A percentile compares a stretch with the other conserved stretches of the same genome.
phyloP scores from a whole-genome alignment of 2,329 filamentous ascomycete species.

The Nothopassalora personata region DNA sequence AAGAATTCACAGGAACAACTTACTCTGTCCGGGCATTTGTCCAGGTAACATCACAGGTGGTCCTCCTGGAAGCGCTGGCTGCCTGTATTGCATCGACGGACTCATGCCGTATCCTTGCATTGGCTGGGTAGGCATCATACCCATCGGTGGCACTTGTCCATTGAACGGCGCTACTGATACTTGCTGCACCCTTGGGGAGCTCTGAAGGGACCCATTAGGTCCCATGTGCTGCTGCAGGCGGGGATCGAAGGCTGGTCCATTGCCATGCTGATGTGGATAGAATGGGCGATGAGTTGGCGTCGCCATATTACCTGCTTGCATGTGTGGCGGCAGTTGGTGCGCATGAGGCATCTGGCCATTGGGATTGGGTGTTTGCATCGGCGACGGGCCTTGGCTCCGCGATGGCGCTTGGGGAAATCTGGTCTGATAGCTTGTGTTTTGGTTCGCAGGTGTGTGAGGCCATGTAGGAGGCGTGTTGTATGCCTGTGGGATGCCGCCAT shows the following conservation, averaged over 20 bases:
- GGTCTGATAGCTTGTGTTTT: slow-evolving; percentile 72
- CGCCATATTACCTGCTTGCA: slow-evolving; percentile 63
- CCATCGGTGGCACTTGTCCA: slow-evolving; percentile 42
- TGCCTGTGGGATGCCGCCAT: slow-evolving; percentile 76
- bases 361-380: slow-evolving; percentile 53
- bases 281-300: slow-evolving; percentile 69
- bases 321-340: slow-evolving; percentile 75
- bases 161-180: slow-evolving; percentile 45
- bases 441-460: slow-evolving; percentile 64
- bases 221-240: slow-evolving; percentile 83
- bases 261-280: slow-evolving; percentile 66
- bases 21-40: slow-evolving; percentile 23
- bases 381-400: slow-evolving; percentile 54
- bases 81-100: slow-evolving; percentile 53
- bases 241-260: slow-evolving; percentile 68
- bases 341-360: slow-evolving; percentile 69
- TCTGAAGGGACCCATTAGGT: slow-evolving; percentile 65
- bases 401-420: slow-evolving; percentile 68
- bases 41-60: slow-evolving; percentile 25
- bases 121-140: slow-evolving; percentile 60
- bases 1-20: slow-evolving; percentile 8
- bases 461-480: slow-evolving; percentile 83
- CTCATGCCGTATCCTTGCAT: slow-evolving; percentile 63
- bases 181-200: slow-evolving; percentile 72
- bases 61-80: slow-evolving; percentile 20